A percentile compares a stretch with the other conserved stretches of the same genome.
Conservation (phyloP, 768 basidiomycete genomes). For the Lactarius evosmus region DNA sequence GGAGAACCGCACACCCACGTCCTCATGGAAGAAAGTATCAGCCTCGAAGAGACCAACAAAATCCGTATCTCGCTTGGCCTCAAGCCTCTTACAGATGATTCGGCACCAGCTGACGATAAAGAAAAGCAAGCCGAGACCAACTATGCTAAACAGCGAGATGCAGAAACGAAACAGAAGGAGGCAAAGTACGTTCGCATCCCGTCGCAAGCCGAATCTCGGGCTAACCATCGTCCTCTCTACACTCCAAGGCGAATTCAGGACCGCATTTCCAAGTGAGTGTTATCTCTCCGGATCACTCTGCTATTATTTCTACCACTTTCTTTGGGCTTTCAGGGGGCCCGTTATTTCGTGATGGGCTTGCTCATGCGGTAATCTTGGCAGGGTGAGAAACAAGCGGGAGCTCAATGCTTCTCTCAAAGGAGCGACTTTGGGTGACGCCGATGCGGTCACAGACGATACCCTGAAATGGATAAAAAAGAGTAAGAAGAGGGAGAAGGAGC, state of each 20-base stretch:
- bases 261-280: constrained; percentile 84
- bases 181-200: constrained; percentile 54
- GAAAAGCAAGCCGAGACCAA: constrained; percentile 88
- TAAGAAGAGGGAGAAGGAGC: constrained; percentile 88
- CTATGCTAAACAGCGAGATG: constrained; percentile 68
- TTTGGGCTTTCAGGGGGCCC: constrained; percentile 34
- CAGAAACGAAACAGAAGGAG: constrained; percentile 66
- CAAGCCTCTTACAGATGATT: constrained; percentile 86
- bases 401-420: constrained; percentile 91
- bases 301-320: constrained; percentile 34
- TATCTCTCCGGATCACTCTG: constrained; percentile 23
- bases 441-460: constrained; percentile 72
- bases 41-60: constrained; percentile 93
- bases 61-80: constrained; percentile 92
- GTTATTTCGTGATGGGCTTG: constrained; percentile 41
- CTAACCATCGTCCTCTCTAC: constrained; percentile 17
- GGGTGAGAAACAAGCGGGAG: constrained; percentile 92
- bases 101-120: constrained; percentile 61
- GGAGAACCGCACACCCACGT: neutral
- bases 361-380: constrained; percentile 42
- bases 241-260: constrained; percentile 61
- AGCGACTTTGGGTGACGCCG: constrained; percentile 85
- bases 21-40: constrained; percentile 79
- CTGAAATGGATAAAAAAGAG: constrained; percentile 87
- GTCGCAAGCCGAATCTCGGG: constrained; percentile 23